Conservation (phyloP, 345 rosid genomes). For the Rhodamnia argentea region DNA sequence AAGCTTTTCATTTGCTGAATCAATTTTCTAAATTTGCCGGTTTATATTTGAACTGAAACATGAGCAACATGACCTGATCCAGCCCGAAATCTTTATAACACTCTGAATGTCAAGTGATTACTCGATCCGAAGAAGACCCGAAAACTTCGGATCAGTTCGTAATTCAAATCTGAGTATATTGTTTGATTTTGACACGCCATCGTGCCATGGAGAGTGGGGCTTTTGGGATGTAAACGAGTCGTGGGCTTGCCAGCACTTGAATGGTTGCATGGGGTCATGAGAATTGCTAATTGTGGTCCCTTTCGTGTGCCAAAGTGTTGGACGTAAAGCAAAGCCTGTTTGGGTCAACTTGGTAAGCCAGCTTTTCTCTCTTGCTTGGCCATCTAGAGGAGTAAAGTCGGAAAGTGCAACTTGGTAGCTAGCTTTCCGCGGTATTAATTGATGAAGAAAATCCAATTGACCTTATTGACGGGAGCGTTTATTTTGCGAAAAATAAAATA, state of each 20-base stretch:
- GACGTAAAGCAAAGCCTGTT: neutral
- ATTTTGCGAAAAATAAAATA: too few species aligned
- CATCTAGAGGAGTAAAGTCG: neutral
- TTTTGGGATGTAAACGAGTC: neutral
- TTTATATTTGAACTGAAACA: too few species aligned
- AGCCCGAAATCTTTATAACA: too few species aligned
- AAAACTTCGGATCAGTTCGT: too few species aligned
- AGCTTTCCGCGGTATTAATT: neutral
- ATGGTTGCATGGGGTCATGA: neutral
- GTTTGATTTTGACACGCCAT: too few species aligned
- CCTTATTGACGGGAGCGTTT: neutral
- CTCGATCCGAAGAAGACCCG: too few species aligned
- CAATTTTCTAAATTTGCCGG: too few species aligned
- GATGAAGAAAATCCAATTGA: neutral
- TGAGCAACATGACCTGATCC: too few species aligned
- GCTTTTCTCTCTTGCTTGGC: neutral
- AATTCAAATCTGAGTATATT: too few species aligned
- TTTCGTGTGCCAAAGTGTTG: neutral
- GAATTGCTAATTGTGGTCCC: neutral
- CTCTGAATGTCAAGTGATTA: too few species aligned
- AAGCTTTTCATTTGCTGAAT: too few species aligned
- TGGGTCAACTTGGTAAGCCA: neutral
- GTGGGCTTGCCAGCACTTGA: neutral
- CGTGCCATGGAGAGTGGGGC: neutral
- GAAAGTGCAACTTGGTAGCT: neutral